phyloP scores from a whole-genome alignment of 345 rosid species.

The Aquilaria yunnanensis region DNA sequence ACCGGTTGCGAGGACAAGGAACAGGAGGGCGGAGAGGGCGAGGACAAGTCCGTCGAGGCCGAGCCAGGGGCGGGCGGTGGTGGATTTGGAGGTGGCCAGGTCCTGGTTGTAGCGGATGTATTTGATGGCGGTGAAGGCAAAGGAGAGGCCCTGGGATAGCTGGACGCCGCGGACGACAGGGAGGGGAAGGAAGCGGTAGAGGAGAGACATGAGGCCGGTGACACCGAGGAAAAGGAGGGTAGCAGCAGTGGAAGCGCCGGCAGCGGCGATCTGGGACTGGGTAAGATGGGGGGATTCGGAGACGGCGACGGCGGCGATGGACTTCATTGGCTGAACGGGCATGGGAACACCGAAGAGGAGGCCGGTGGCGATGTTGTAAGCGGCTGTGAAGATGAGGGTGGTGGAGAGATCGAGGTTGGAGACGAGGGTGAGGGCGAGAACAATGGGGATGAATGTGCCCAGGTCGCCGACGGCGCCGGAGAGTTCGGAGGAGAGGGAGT shows the following conservation, averaged over 20 bases:
- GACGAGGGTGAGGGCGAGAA: constrained; percentile 56
- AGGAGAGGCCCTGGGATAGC: constrained; percentile 89
- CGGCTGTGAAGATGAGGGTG: constrained; percentile 68
- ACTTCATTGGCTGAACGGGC: constrained; percentile 90
- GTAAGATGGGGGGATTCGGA: constrained; percentile 63
- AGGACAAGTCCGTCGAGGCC: constrained; percentile 72
- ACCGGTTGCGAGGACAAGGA: constrained; percentile 60
- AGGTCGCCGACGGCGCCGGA: constrained; percentile 88
- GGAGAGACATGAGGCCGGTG: constrained; percentile 70
- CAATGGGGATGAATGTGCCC: constrained; percentile 78
- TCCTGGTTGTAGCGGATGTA: constrained; percentile 70
- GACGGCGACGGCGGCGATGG: constrained; percentile 81
- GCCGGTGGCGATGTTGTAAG: constrained; percentile 71
- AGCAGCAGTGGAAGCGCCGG: constrained; percentile 56
- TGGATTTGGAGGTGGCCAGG: constrained; percentile 47
- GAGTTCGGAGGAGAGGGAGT: constrained; percentile 45
- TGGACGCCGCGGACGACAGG: constrained; percentile 95
- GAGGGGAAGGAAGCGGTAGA: constrained; percentile 67
- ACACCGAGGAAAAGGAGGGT: constrained; percentile 57
- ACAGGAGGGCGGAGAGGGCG: constrained; percentile 50
- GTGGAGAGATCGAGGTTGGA: constrained; percentile 67
- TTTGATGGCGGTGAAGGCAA: constrained; percentile 84
- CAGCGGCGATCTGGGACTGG: constrained; percentile 58
- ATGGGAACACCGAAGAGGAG: constrained; percentile 77
- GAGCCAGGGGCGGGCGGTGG: constrained; percentile 60